Evolutionary conservation across 2,329 filamentous ascomycete genomes (phyloP), one percentile per base, ranked within the genome.

Genomic region (Teratosphaeriaceae sp.): DNA sequence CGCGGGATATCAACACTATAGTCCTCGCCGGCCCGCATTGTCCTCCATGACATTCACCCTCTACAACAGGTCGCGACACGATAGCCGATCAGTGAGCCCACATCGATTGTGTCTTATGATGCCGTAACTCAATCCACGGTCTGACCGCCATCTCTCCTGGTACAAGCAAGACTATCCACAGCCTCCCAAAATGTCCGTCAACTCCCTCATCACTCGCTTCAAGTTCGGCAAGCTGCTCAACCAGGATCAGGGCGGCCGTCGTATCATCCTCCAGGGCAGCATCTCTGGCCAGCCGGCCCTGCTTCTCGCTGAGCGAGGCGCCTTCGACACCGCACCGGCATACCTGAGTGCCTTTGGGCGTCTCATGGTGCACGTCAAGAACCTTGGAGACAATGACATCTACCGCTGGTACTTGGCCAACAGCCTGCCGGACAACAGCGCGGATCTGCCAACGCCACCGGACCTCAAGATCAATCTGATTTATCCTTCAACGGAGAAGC

Each of bases 401-500:
- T 98, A 98, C 70, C 79, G 80, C 60, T 98, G 92, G 92, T 96
- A 88, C 63, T 77, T 97, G 59, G 90, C 85, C 9, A 81, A 79
- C 46, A 80, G 78, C 43, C 47, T 60, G 39, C 47, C 55, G 16
- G 51, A 61, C 47, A 41, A 54, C 48, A 44, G 49, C 47, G 33
- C 52, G 18, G 54, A 53, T 34, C 42, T 55, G 21, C 52, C 56
- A 12, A 55, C 57, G 36, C 78, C 79, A 9, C 78, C 85, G 29
- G 89, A 96, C 60, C 76, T 95, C 43, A 98, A 97, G 63, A 76
- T 98, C 55, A 95, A 94, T 63, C 73, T 98, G 36, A 96, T 97
- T 62, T 94, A 85, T 65, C 92, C 92, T 0, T 96, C 88, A 65
- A 94, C 87, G 0, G 80, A 84, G 22, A 79, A 86, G 52, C 92